Evolutionary conservation across 805 yeast genomes (phyloP).

Genomic region (Suhomyces kilbournensis): DNA sequence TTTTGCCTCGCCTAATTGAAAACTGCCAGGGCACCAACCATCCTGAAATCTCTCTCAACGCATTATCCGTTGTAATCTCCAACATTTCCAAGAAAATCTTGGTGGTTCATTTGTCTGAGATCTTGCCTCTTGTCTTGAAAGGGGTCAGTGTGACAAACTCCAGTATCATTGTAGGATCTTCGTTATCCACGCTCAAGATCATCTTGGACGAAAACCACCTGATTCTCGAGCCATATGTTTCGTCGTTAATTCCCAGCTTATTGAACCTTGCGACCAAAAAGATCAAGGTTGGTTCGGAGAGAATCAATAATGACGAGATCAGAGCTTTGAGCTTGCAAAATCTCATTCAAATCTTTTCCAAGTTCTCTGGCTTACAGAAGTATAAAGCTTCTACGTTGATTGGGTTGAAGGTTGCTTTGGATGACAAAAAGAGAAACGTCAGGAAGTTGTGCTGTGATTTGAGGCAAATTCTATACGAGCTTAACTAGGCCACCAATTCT

Average conservation of each 20-base stretch:
- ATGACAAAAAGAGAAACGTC: slow-evolving; percentile 70
- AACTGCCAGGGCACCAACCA: slow-evolving; percentile 2
- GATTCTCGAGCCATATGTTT: slow-evolving; percentile 51
- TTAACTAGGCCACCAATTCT: no score
- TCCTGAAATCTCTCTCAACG: slow-evolving; percentile 52
- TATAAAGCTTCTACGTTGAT: slow-evolving; percentile 49
- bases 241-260: slow-evolving; percentile 50
- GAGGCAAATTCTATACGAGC: slow-evolving; percentile 48
- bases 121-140: slow-evolving; percentile 71
- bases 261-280: slow-evolving; percentile 31
- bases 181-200: slow-evolving; percentile 56
- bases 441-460: slow-evolving; percentile 76
- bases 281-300: slow-evolving; percentile 12
- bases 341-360: slow-evolving; percentile 42
- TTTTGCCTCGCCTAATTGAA: slow-evolving; percentile 54
- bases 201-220: slow-evolving; percentile 53
- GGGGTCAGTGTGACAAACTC: slow-evolving; percentile 46
- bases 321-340: slow-evolving; percentile 58
- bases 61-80: slow-evolving; percentile 65
- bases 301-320: slow-evolving; percentile 46
- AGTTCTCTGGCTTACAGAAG: slow-evolving; percentile 44
- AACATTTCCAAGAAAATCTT: slow-evolving; percentile 63
- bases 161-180: slow-evolving; percentile 49
- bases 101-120: slow-evolving; percentile 55
- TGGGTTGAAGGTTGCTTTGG: slow-evolving; percentile 52